phyloP scores from a whole-genome alignment of 495 filamentous ascomycete genomes.

The Penicillium tannophilum region DNA sequence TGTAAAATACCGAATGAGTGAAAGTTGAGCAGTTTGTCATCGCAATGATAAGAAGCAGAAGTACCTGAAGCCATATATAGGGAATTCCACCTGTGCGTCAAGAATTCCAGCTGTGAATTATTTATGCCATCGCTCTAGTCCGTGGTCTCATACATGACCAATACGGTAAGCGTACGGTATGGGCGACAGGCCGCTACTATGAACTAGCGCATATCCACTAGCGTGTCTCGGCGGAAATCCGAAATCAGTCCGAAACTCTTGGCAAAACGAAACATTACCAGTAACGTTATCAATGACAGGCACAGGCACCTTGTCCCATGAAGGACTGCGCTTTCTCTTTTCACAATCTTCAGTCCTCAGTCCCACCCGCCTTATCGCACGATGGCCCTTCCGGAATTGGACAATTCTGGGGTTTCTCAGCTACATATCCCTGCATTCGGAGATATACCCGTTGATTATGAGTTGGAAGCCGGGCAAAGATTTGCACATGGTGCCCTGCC shows the following conservation, averaged over 20 bases:
- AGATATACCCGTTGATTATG: constrained; percentile 14
- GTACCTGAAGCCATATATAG: too few relatives aligned
- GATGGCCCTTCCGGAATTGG: not conserved
- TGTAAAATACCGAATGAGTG: too few relatives aligned
- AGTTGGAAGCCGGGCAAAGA: constrained; percentile 7
- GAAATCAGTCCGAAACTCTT: not conserved
- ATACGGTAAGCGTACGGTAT: too few relatives aligned
- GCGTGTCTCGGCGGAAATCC: not conserved
- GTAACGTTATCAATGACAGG: not conserved
- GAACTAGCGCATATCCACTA: too few relatives aligned
- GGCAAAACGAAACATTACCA: not conserved
- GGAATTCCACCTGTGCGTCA: too few relatives aligned
- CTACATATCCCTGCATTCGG: constrained; percentile 14
- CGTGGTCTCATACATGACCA: too few relatives aligned
- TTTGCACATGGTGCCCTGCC: constrained; percentile 14
- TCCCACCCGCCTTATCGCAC: not conserved
- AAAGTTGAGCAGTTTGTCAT: too few relatives aligned
- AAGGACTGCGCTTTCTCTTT: not conserved
- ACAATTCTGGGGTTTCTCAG: constrained; percentile 13
- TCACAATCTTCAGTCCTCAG: not conserved
- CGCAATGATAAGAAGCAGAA: too few relatives aligned
- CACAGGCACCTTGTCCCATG: not conserved
- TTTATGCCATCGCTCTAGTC: too few relatives aligned
- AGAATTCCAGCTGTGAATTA: too few relatives aligned
- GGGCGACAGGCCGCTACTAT: too few relatives aligned